Base-by-base conservation (phyloP, 148 eudicot species). In the Rhododendron griersonianum region DNA sequence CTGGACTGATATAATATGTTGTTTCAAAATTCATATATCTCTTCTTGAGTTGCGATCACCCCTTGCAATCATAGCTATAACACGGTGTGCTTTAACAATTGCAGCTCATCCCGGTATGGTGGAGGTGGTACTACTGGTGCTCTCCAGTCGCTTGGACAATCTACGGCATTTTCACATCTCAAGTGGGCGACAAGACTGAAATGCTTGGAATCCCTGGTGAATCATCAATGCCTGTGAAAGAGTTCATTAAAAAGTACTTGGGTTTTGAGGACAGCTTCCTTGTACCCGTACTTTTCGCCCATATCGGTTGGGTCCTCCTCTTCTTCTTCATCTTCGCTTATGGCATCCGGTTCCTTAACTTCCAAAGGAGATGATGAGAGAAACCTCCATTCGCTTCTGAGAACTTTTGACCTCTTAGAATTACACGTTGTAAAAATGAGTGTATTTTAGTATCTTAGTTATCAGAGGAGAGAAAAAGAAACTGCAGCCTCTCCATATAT, bases 41-140 rank as follows among this genome's bases (percentile, higher is more conserved):
- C 19, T 30, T 71, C 16, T 67, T 67, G 74, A 71, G 19, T 30
- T 71, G 37, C 33, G 83, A 14, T 19, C 16, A 37, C 15, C 15
- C 15, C 69, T 10, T 69, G 75, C 14, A 69, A 25, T 25, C 15
- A 11, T 69, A 69, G 35, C 30, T 11, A 13, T 71, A 71, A 71
- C 39, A 13, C 76, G 19, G 18, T 15, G 76, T 71, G 76, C 19
- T 71, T 71, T 33, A 71, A 71, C 30, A 71, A 71, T 53, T 76
- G 88, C 89, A 91, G 92, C 83, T 87, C 86, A 91, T 91, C 41
- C 92, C 92, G 0, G 88, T 91, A 79, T 91, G 92, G 92, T 91
- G 92, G 92, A 89, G 92, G 37, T 91, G 92, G 92, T 91, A 91
- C 84, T 91, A 91, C 88, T 91, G 92, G 92, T 88, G 85, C 45